phyloP scores from a whole-genome alignment of 108 stramenopile species.

The Mediolabrus comicus region DNA sequence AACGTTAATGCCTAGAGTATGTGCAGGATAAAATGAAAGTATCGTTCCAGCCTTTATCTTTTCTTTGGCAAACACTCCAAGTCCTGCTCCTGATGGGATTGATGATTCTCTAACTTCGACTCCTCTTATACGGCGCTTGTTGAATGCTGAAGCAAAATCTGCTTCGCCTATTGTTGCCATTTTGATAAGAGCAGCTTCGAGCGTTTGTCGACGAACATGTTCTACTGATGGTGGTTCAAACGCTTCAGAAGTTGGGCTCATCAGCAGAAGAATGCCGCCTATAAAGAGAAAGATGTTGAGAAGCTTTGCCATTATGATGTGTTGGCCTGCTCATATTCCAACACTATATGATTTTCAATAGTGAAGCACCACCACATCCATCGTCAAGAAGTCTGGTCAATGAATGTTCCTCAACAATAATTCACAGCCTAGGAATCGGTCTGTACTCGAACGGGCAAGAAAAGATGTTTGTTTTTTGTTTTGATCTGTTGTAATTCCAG shows the following conservation, averaged over 20 bases:
- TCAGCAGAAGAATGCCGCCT: not conserved
- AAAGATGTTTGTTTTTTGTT: too few relatives aligned
- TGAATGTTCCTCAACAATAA: not conserved
- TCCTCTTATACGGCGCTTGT: constrained; percentile 11
- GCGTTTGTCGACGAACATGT: not conserved
- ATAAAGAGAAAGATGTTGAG: too few relatives aligned
- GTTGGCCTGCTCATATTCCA: too few relatives aligned
- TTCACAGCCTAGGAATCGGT: not conserved
- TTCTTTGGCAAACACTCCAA: constrained; percentile 55
- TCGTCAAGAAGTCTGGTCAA: too few relatives aligned
- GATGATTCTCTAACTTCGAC: constrained; percentile 25
- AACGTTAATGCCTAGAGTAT: constrained; percentile 44
- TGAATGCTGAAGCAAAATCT: constrained; percentile 4
- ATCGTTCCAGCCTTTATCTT: constrained; percentile 50
- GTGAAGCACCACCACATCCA: too few relatives aligned
- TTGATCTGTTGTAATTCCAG: too few relatives aligned
- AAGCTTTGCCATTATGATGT: too few relatives aligned
- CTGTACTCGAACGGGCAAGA: not conserved
- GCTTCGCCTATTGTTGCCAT: constrained; percentile 1
- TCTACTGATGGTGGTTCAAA: not conserved
- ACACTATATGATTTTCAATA: not conserved
- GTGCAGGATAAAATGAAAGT: constrained; percentile 48
- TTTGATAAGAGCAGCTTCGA: not conserved
- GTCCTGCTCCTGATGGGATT: constrained; percentile 46
- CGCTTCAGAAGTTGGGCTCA: not conserved